phyloP scores from a whole-genome alignment of 129 eudicot species.

The Tagetes patula region DNA sequence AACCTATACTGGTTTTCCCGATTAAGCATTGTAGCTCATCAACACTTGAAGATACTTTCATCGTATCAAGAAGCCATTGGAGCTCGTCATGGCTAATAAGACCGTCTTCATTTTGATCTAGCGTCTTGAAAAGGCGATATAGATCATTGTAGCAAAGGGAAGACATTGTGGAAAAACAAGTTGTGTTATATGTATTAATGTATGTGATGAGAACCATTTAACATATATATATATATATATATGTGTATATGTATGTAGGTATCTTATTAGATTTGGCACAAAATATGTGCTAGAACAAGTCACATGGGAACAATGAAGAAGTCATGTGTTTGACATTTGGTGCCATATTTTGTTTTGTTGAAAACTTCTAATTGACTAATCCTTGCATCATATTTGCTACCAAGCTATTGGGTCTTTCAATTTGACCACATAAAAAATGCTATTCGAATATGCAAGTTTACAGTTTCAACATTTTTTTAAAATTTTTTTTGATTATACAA shows the following conservation, averaged over 20 bases:
- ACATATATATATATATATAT: neutral
- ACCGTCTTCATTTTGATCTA: slow-evolving; percentile 53
- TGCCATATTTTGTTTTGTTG: slow-evolving; percentile 30
- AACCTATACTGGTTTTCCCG: slow-evolving; percentile 40
- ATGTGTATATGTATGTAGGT: neutral
- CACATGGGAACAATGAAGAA: slow-evolving; percentile 9
- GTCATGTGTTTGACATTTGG: slow-evolving; percentile 18
- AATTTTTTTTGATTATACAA: too few species aligned
- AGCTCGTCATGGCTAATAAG: slow-evolving; percentile 58
- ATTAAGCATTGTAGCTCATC: slow-evolving; percentile 47
- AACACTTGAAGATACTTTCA: slow-evolving; percentile 38
- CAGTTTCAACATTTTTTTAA: too few species aligned
- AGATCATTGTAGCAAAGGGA: slow-evolving; percentile 47
- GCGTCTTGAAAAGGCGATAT: slow-evolving; percentile 54
- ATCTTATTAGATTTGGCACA: slow-evolving; percentile 11
- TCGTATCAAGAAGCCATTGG: slow-evolving; percentile 50
- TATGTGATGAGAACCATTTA: neutral
- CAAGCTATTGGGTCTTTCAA: slow-evolving; percentile 9
- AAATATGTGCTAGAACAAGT: slow-evolving; percentile 25
- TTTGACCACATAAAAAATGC: neutral
- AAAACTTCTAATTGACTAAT: slow-evolving; percentile 12
- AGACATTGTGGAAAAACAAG: slow-evolving; percentile 38
- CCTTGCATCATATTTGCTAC: slow-evolving; percentile 1
- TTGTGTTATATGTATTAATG: neutral
- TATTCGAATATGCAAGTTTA: neutral